Conservation (phyloP, 129 eudicot genomes). For the Artemisia tridentata region DNA sequence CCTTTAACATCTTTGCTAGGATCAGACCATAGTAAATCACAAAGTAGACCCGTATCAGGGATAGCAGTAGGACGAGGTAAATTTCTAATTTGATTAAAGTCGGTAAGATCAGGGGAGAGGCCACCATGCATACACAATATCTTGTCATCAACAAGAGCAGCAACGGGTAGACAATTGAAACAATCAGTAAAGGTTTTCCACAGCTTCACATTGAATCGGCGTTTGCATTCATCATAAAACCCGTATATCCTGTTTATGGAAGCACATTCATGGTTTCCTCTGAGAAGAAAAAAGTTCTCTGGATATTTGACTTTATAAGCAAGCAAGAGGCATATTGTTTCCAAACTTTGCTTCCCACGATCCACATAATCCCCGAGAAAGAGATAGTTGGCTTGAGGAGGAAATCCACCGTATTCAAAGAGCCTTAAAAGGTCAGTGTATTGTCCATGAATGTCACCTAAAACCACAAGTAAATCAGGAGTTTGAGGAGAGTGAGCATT, state of each 20-base stretch:
- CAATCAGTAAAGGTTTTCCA: slow-evolving; percentile 85
- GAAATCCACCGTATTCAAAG: slow-evolving; percentile 87
- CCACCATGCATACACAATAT: slow-evolving; percentile 98
- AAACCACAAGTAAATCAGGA: slow-evolving; percentile 19
- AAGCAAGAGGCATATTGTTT: slow-evolving; percentile 84
- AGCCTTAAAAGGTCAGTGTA: slow-evolving; percentile 75
- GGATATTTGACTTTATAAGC: slow-evolving; percentile 83
- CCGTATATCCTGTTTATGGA: slow-evolving; percentile 85
- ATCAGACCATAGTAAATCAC: slow-evolving; percentile 92
- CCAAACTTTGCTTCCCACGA: slow-evolving; percentile 82
- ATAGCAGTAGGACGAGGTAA: slow-evolving; percentile 79
- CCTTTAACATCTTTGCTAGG: slow-evolving; percentile 83
- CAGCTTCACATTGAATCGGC: slow-evolving; percentile 75
- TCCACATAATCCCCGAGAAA: slow-evolving; percentile 90
- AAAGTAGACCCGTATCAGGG: slow-evolving; percentile 85
- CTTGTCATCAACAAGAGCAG: slow-evolving; percentile 86
- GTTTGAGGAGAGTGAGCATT: too few relatives aligned
- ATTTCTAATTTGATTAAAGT: slow-evolving; percentile 71
- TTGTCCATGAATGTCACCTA: slow-evolving; percentile 96
- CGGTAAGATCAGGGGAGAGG: slow-evolving; percentile 74
- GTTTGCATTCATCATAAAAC: slow-evolving; percentile 86
- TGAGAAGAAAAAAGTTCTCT: slow-evolving; percentile 75
- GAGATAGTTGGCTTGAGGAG: slow-evolving; percentile 79
- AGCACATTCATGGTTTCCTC: slow-evolving; percentile 91
- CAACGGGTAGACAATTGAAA: slow-evolving; percentile 90